Evolutionary conservation across 176 grass and related monocot species (phyloP).

Genomic region (Puccinellia tenuiflora): DNA sequence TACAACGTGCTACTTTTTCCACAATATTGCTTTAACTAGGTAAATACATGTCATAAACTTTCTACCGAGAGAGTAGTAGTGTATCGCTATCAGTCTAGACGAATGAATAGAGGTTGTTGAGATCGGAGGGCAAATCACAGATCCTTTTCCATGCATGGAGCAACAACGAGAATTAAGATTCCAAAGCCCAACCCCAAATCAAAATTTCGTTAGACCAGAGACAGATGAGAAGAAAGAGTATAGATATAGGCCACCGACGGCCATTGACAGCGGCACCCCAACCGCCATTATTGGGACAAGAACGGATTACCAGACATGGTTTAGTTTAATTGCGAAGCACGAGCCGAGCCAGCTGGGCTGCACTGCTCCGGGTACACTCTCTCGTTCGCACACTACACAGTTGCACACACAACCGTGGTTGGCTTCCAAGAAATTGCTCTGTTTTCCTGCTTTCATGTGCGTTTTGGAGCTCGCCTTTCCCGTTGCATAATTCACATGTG

Average conservation of each 20-base stretch:
- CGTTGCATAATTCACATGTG: background rate
- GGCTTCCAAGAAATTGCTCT: background rate
- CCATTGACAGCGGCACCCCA: slow-evolving; percentile 34
- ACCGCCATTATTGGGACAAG: slow-evolving; percentile 41
- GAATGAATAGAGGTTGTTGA: background rate
- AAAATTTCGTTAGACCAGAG: background rate
- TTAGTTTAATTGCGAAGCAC: slow-evolving; percentile 11
- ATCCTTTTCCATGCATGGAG: slow-evolving; percentile 10
- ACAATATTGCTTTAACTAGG: too few relatives aligned
- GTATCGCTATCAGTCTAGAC: background rate
- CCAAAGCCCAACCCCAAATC: background rate
- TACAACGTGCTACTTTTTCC: too few relatives aligned
- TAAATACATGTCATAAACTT: background rate
- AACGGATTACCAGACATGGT: slow-evolving; percentile 33
- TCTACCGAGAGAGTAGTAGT: background rate
- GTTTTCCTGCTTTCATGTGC: background rate
- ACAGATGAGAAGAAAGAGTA: background rate
- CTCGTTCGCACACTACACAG: background rate
- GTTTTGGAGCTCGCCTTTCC: background rate
- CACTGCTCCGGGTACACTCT: background rate
- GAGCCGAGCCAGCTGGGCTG: background rate
- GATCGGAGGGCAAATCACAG: background rate
- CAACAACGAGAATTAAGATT: background rate
- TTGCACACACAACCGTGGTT: background rate
- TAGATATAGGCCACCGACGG: slow-evolving; percentile 35